Base-by-base conservation (phyloP, 78 protist species). In the Dictyostelium brefeldianum region DNA sequence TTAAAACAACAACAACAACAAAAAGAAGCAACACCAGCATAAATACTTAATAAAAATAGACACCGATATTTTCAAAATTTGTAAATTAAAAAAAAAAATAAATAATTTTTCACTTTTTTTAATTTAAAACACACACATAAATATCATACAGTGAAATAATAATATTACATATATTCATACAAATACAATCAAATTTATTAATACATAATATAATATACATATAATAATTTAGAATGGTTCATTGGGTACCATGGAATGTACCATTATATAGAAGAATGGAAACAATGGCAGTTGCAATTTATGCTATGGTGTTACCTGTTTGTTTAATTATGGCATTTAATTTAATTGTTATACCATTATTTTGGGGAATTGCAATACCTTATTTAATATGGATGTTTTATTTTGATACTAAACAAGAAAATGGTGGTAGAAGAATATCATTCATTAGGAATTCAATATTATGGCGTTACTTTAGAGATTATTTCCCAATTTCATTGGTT, bases 401-500 rank as follows among this genome's bases (percentile, higher is more conserved):
- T 53, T 43, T 43, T 47, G 92, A 81, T 56, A 53, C 56, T 11
- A 54, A 67, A 46, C 83, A 82, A 6, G 83, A 82, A 56, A 47
- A 8, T 48, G 95, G 95, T 29, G 95, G 95, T 15, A n/a, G 83
- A 4, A 51, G 81, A 22, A 11, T 20, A 1, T 15, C 65, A 4
- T 71, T 9, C 25, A 54, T 81, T 9, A 67, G 90, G n/a, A 77
- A 91, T 17, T 79, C 31, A 11, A 59, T 53, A 8, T 14, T 74
- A 10, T 91, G 95, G 95, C 29, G 53, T 8, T 78, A 81, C 64
- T 83, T 91, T 57, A 83, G 81, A 82, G 83, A 82, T 43, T 91
- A 91, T 74, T 91, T 91, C 36, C 95, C 95, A 11, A 78, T 91
- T n/a, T 78, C 91, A 14, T 48, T 91, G 62, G 64, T 80, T 43